Percentiles rank a stretch among this genome's conserved stretches.
Conservation (phyloP, 148 eudicot genomes). For the Bassia scoparia region DNA sequence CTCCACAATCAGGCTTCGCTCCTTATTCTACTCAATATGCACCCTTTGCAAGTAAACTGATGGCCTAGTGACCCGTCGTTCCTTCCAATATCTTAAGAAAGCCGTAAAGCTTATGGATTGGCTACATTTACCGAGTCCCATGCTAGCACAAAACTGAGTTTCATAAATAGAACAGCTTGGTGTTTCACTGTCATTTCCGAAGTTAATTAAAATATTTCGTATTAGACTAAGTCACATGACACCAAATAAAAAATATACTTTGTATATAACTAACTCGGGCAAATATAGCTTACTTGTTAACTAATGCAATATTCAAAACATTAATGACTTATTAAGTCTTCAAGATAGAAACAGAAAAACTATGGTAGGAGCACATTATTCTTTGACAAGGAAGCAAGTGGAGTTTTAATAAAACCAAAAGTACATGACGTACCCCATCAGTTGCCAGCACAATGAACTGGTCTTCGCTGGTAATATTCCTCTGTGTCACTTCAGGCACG, state of each 20-base stretch:
- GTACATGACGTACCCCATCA: slow-evolving; percentile 83
- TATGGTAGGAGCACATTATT: slow-evolving; percentile 7
- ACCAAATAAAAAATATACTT: neutral
- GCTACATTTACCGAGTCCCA: neutral
- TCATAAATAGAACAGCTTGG: neutral
- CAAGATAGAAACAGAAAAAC: neutral
- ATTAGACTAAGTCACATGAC: slow-evolving; percentile 2
- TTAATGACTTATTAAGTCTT: neutral
- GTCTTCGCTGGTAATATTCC: slow-evolving; percentile 57
- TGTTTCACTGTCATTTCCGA: neutral
- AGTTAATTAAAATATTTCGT: slow-evolving; percentile 1
- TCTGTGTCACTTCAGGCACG: slow-evolving; percentile 80
- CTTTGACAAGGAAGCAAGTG: slow-evolving; percentile 7
- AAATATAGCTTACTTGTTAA: neutral
- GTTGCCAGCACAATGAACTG: slow-evolving; percentile 80
- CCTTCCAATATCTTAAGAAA: neutral
- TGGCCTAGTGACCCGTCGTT: neutral
- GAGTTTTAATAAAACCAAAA: neutral
- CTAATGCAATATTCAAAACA: neutral
- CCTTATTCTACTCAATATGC: neutral
- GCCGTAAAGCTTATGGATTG: neutral
- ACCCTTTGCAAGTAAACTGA: neutral
- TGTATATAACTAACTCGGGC: neutral
- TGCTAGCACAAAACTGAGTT: neutral
- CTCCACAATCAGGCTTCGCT: neutral